Conservation (phyloP, 2,329 filamentous ascomycete genomes). For the Aspergillus proliferans region DNA sequence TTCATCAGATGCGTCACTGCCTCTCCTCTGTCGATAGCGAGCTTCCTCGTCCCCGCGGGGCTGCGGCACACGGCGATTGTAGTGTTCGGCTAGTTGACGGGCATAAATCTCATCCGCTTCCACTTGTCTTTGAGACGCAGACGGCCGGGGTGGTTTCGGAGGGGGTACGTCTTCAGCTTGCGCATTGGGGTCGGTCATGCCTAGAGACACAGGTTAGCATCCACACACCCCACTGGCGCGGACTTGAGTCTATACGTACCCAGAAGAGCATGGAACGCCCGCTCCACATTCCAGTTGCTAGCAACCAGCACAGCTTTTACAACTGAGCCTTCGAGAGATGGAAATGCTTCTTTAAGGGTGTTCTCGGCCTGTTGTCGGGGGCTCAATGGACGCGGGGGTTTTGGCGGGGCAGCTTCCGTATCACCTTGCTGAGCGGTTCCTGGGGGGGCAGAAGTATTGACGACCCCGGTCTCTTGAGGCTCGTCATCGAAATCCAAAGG, state of each 20-base stretch:
- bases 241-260: conserved; percentile 46
- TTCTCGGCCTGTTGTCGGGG: conserved; percentile 78
- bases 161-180: conserved; percentile 57
- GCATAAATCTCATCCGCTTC: conserved; percentile 89
- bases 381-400: conserved; percentile 76
- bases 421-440: conserved; percentile 22
- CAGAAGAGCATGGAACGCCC: conserved; percentile 89
- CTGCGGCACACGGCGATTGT: conserved; percentile 47
- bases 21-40: conserved; percentile 41
- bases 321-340: conserved; percentile 69
- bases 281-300: conserved; percentile 80
- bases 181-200: conserved; percentile 77
- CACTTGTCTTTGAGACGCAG: conserved; percentile 67
- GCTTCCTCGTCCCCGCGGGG: conserved; percentile 25
- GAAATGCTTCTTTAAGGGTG: conserved; percentile 91
- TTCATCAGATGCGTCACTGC: conserved; percentile 57
- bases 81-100: conserved; percentile 87
- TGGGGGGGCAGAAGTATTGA: conserved; percentile 18
- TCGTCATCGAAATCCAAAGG: conserved; percentile 55
- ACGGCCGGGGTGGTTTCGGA: conserved; percentile 72
- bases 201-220: conserved; percentile 33
- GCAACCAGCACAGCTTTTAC: conserved; percentile 83
- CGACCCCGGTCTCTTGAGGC: conserved; percentile 39
- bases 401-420: conserved; percentile 54
- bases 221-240: background rate